These are phyloP conservation scores for Pyrus betulifolia DNA, from an alignment of 306 rosid genomes.

Conservation along the genomic window DNA sequence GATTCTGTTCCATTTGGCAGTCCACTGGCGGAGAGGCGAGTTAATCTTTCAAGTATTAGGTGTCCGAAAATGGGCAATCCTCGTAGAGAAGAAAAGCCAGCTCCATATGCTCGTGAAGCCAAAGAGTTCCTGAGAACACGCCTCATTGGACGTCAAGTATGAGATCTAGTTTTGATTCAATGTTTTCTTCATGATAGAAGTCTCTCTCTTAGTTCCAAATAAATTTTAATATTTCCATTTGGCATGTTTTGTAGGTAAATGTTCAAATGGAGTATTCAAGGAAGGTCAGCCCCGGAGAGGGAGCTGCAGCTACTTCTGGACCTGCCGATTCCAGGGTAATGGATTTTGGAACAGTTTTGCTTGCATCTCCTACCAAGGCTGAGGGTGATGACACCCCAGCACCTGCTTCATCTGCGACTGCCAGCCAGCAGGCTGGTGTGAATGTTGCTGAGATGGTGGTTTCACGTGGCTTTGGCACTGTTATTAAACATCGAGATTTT, in stretches of 20 bases:
- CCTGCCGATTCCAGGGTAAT: constrained; percentile 72
- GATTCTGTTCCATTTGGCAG: constrained; percentile 83
- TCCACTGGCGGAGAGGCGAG: constrained; percentile 91
- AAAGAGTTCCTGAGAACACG: constrained; percentile 92
- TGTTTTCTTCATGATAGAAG: constrained; percentile 11
- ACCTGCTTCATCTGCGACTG: constrained; percentile 37
- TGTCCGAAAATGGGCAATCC: constrained; percentile 98
- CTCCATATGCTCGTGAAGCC: constrained; percentile 99
- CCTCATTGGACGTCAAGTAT: constrained; percentile 82
- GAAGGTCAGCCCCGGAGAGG: constrained; percentile 55
- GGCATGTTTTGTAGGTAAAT: constrained; percentile 52
- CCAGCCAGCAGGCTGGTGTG: constrained; percentile 50
- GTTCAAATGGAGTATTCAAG: constrained; percentile 97
- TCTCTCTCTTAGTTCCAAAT: background rate
- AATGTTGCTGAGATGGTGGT: constrained; percentile 71
- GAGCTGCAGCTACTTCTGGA: constrained; percentile 42
- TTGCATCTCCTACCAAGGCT: constrained; percentile 33
- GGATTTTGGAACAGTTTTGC: constrained; percentile 95
- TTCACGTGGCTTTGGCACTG: constrained; percentile 87
- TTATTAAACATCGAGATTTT: constrained; percentile 92
- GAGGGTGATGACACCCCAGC: constrained; percentile 60
- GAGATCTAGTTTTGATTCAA: constrained; percentile 14
- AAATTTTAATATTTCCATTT: background rate
- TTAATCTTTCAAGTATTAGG: constrained; percentile 95
- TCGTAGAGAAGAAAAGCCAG: constrained; percentile 94